Percentiles rank a stretch among this genome's conserved stretches.
phyloP scores from a whole-genome alignment of 495 filamentous ascomycete genomes.

The Penicillium paxilli region DNA sequence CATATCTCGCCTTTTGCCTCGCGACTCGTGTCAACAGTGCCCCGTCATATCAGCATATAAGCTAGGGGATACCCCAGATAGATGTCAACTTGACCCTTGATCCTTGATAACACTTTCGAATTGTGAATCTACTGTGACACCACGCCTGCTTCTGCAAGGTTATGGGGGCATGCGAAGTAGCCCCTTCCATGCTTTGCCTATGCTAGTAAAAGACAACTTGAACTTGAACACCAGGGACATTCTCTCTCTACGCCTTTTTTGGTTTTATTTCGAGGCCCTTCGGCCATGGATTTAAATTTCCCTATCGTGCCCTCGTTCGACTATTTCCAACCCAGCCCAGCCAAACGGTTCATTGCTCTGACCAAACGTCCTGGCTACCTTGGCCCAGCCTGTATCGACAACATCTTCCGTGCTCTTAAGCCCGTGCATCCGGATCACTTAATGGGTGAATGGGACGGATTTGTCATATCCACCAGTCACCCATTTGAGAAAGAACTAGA shows the following conservation, averaged over 20 bases:
- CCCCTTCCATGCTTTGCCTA: neutral
- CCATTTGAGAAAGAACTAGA: conserved; percentile 16
- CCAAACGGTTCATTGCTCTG: conserved; percentile 7
- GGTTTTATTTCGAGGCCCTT: neutral
- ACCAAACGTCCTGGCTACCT: conserved; percentile 2
- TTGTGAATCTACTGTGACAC: no score
- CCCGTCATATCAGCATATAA: no score
- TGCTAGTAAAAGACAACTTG: no score
- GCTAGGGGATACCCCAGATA: neutral
- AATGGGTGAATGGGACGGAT: conserved; percentile 28
- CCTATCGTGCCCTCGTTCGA: conserved; percentile 8
- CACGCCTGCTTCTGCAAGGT: neutral
- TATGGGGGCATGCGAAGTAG: neutral
- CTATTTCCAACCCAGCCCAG: conserved; percentile 7
- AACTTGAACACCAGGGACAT: no score
- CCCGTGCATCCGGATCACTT: conserved; percentile 19
- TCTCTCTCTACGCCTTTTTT: neutral
- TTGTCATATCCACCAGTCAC: conserved; percentile 22
- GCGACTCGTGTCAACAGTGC: neutral
- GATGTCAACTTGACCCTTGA: neutral
- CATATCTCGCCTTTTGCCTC: neutral
- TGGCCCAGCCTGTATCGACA: neutral
- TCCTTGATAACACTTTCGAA: no score
- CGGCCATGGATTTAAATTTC: conserved; percentile 8
- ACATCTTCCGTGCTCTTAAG: conserved; percentile 14